Conservation (phyloP, 176 grass and related monocot genomes). For the Secale cereale region DNA sequence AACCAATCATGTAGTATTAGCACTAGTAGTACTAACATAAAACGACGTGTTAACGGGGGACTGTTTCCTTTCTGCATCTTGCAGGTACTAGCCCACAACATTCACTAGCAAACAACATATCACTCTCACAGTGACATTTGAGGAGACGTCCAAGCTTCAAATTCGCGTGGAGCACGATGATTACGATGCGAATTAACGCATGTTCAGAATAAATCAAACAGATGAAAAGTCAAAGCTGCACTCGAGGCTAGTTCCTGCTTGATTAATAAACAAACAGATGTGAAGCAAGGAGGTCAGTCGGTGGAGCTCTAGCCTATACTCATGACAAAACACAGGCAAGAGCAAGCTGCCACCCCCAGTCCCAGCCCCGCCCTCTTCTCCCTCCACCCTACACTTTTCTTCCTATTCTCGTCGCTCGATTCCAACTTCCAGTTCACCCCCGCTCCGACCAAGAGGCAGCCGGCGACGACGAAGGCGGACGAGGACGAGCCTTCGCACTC, state of each 20-base stretch:
- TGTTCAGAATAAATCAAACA: not conserved
- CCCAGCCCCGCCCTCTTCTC: not conserved
- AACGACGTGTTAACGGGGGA: not conserved
- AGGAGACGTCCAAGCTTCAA: not conserved
- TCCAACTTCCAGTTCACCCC: constrained; percentile 3
- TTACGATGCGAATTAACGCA: not conserved
- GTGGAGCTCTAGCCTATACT: constrained; percentile 5
- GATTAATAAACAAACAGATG: constrained; percentile 2
- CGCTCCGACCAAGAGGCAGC: not conserved
- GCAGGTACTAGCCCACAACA: not conserved
- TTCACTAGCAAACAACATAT: not conserved
- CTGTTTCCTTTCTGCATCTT: not conserved
- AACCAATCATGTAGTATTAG: constrained; percentile 4
- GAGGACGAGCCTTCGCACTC: constrained; percentile 22
- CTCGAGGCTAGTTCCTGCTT: not conserved
- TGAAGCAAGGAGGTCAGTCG: not conserved
- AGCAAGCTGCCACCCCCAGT: not conserved
- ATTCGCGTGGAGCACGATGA: constrained; percentile 22
- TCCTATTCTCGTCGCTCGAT: not conserved
- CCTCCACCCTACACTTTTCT: not conserved
- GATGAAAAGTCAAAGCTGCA: not conserved
- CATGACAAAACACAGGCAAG: constrained; percentile 5
- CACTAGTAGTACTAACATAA: not conserved
- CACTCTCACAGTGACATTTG: constrained; percentile 19
- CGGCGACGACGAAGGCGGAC: not conserved